Evolutionary conservation across 2,329 filamentous ascomycete species (phyloP).

Genomic region (Aspergillus brunneoviolaceus): DNA sequence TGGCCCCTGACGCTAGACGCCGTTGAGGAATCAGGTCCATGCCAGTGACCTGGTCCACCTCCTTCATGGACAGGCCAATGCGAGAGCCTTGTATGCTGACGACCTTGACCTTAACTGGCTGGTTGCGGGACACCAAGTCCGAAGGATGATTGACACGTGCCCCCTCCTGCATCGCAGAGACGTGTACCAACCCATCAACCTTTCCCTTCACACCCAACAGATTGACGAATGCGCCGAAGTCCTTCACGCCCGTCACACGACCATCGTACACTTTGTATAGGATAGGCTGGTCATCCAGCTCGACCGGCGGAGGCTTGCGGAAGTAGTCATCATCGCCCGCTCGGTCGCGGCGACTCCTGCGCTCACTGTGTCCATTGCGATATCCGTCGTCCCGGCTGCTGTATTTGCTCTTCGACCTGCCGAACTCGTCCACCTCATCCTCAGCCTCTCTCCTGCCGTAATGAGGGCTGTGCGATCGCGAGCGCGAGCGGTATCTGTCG

Average conservation of each 20-base stretch:
- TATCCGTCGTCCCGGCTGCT: slow-evolving; percentile 38
- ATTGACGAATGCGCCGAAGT: slow-evolving; percentile 95
- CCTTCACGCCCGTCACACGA: slow-evolving; percentile 85
- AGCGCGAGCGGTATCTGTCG: slow-evolving; percentile 50
- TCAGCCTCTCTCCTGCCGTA: slow-evolving; percentile 45
- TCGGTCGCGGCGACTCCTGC: slow-evolving; percentile 40
- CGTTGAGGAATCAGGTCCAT: slow-evolving; percentile 76
- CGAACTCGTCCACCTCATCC: slow-evolving; percentile 61
- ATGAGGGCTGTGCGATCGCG: slow-evolving; percentile 49
- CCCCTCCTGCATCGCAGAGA: slow-evolving; percentile 82
- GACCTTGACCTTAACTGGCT: slow-evolving; percentile 90
- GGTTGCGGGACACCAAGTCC: slow-evolving; percentile 76
- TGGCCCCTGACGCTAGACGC: slow-evolving; percentile 82
- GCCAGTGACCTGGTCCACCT: slow-evolving; percentile 87
- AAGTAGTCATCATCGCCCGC: slow-evolving; percentile 58
- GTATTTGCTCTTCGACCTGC: slow-evolving; percentile 47
- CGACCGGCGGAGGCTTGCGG: slow-evolving; percentile 64
- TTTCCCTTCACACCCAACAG: slow-evolving; percentile 83
- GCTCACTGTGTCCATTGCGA: slow-evolving; percentile 47
- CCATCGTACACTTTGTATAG: slow-evolving; percentile 88
- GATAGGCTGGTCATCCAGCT: slow-evolving; percentile 78
- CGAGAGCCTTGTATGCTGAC: slow-evolving; percentile 77
- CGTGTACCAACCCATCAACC: slow-evolving; percentile 88
- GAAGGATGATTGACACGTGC: slow-evolving; percentile 88
- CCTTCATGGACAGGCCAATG: slow-evolving; percentile 93